Percentiles rank a stretch among this genome's conserved stretches.
These are phyloP conservation scores for Torulaspora franciscae DNA, from an alignment of 805 yeast species.

Conservation along the genomic window DNA sequence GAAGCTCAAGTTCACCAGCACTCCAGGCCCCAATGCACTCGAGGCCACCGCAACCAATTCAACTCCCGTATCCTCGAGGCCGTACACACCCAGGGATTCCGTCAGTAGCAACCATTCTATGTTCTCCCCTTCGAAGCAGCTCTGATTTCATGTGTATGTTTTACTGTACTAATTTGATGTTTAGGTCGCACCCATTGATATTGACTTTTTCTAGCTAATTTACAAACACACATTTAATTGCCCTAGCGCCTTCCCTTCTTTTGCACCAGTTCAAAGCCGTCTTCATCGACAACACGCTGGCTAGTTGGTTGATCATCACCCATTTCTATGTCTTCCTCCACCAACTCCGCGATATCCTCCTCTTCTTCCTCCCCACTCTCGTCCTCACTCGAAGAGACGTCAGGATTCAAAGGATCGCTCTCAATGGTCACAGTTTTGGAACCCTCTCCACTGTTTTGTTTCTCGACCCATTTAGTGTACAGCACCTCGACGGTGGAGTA, in stretches of 20 bases:
- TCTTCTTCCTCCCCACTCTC: conserved; percentile 36
- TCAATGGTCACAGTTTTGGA: conserved; percentile 34
- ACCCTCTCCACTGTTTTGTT: conserved; percentile 39
- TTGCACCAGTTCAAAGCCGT: conserved; percentile 87
- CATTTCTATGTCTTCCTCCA: conserved; percentile 33
- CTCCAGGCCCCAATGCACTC: conserved; percentile 20
- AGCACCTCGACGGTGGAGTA: conserved; percentile 53
- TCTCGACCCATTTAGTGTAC: conserved; percentile 55
- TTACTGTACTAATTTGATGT: conserved; percentile 3
- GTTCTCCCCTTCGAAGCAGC: conserved; percentile 14
- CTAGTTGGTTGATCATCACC: conserved; percentile 29
- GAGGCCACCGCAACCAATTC: conserved; percentile 11
- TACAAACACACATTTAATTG: conserved; percentile 2
- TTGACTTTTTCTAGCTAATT: neutral
- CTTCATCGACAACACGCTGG: conserved; percentile 78
- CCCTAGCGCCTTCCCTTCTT: conserved; percentile 52
- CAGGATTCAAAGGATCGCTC: conserved; percentile 64
- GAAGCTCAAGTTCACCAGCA: conserved; percentile 35
- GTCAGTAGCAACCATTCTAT: conserved; percentile 9
- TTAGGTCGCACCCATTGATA: neutral
- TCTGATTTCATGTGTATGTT: conserved; percentile 4
- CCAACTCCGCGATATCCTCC: conserved; percentile 41
- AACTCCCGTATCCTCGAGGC: conserved; percentile 17
- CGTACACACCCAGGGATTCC: conserved; percentile 22
- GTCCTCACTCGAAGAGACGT: conserved; percentile 43